These are phyloP conservation scores for Nothophoma quercina DNA, from an alignment of 2,329 filamentous ascomycete genomes.

Conservation along the genomic window DNA sequence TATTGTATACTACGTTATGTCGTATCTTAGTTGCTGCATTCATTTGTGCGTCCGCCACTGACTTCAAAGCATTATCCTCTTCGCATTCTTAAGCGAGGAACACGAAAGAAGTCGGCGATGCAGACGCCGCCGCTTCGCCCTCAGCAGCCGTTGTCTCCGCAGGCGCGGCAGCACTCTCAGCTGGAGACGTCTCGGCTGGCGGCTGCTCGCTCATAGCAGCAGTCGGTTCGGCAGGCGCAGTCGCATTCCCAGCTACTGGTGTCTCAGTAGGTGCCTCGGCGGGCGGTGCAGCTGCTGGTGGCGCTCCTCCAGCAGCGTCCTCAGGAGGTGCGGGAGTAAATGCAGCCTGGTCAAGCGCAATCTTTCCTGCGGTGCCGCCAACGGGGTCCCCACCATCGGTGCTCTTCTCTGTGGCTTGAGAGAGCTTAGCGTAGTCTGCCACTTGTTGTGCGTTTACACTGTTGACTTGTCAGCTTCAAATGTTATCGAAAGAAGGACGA, in stretches of 20 bases:
- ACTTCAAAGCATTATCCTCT: too few relatives aligned
- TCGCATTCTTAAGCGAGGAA: slow-evolving; percentile 6
- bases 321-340: slow-evolving; percentile 35
- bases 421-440: slow-evolving; percentile 36
- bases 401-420: slow-evolving; percentile 32
- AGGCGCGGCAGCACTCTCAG: neutral
- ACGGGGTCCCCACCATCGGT: slow-evolving; percentile 31
- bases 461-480: neutral
- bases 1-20: too few relatives aligned
- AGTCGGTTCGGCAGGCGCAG: neutral
- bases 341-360: slow-evolving; percentile 34
- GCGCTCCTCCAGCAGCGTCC: slow-evolving; percentile 23
- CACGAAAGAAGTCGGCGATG: slow-evolving; percentile 13
- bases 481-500: neutral
- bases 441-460: slow-evolving; percentile 33
- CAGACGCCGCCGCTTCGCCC: neutral
- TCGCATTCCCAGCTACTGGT: slow-evolving; percentile 6
- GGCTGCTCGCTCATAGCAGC: neutral
- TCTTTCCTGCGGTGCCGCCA: slow-evolving; percentile 31
- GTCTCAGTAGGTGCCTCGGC: slow-evolving; percentile 16
- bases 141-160: neutral
- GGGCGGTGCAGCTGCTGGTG: slow-evolving; percentile 21
- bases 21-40: too few relatives aligned
- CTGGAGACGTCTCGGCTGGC: neutral
- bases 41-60: too few relatives aligned